Conservation (phyloP, 257 asterid genomes). For the Cynanchum wilfordii region DNA sequence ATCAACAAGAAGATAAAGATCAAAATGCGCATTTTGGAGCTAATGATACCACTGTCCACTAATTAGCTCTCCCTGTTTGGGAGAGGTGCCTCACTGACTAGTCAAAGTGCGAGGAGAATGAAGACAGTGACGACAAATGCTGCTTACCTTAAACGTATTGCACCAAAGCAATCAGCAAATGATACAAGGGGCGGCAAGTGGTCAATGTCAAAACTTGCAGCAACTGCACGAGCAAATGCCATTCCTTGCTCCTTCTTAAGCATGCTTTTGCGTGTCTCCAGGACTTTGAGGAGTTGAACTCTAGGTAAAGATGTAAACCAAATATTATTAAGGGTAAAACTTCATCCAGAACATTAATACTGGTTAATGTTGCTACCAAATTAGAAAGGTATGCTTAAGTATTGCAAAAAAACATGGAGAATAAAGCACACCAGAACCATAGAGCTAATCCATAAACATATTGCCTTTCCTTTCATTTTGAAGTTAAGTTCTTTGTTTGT, state of each 20-base stretch:
- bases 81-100: not conserved
- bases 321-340: slow-evolving; percentile 13
- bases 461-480: not conserved
- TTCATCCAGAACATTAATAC: not conserved
- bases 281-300: slow-evolving; percentile 84
- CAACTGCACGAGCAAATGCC: slow-evolving; percentile 99
- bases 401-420: not conserved
- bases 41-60: slow-evolving; percentile 3
- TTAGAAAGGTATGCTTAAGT: not conserved
- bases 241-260: slow-evolving; percentile 90
- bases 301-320: slow-evolving; percentile 39
- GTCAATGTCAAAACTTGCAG: slow-evolving; percentile 89
- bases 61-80: not conserved
- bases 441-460: not conserved
- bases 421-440: not conserved
- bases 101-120: slow-evolving; percentile 1
- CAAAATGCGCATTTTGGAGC: slow-evolving; percentile 3
- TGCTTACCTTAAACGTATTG: slow-evolving; percentile 70
- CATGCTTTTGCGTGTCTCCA: slow-evolving; percentile 70
- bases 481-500: not conserved
- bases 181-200: slow-evolving; percentile 58
- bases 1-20: not conserved
- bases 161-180: slow-evolving; percentile 90
- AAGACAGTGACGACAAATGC: slow-evolving; percentile 9
- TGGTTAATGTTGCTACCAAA: not conserved